These are phyloP conservation scores for Blastomyces silverae DNA, from an alignment of 2,329 filamentous ascomycete genomes.

Conservation along the genomic window DNA sequence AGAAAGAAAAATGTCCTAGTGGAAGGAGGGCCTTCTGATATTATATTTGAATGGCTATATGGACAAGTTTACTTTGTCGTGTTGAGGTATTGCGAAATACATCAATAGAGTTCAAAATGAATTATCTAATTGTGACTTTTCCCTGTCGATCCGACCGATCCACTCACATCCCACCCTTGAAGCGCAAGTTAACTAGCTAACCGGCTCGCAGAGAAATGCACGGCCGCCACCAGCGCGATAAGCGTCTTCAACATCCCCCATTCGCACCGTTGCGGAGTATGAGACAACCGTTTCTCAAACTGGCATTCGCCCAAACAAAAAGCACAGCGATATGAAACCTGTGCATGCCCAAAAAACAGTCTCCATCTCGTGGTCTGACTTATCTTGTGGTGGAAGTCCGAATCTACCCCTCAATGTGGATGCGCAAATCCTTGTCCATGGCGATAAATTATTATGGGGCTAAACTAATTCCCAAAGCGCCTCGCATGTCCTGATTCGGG, in stretches of 20 bases:
- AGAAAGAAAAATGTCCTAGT: background rate
- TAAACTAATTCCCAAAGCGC: background rate
- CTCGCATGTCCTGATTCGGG: background rate
- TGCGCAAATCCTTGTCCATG: background rate
- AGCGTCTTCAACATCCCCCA: background rate
- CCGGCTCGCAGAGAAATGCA: background rate
- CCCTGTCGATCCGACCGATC: background rate
- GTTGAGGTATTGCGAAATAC: too few relatives aligned
- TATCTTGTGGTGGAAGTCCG: background rate
- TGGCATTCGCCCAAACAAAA: background rate
- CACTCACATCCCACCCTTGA: background rate
- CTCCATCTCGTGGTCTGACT: background rate
- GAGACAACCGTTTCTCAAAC: background rate
- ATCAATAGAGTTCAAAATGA: background rate
- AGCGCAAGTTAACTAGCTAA: background rate
- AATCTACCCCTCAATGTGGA: background rate
- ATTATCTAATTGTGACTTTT: background rate
- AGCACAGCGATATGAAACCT: background rate
- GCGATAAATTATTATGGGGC: background rate
- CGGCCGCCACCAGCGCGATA: background rate
- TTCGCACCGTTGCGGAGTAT: background rate
- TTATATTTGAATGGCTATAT: background rate
- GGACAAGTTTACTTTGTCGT: too few relatives aligned
- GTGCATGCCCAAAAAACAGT: background rate
- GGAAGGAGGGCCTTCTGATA: background rate